Percentiles rank a stretch among this genome's conserved stretches.
Conservation (phyloP, 768 basidiomycete species). For the Gloeopeniophorella convolvens region DNA sequence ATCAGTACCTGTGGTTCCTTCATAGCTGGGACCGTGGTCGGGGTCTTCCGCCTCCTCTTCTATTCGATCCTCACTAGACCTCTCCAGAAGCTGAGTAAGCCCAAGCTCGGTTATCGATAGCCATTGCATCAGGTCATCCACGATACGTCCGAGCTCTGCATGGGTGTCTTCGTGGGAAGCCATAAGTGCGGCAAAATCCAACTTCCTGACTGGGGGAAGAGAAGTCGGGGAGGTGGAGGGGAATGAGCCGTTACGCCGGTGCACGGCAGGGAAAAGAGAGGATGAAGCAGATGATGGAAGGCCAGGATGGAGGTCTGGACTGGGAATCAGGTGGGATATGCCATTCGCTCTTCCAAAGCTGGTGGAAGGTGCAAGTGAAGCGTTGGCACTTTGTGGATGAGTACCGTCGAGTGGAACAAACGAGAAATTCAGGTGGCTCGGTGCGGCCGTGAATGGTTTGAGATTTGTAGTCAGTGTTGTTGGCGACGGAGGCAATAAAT, state of each 20-base stretch:
- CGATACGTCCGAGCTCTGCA: slow-evolving; percentile 60
- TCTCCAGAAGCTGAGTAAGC: slow-evolving; percentile 58
- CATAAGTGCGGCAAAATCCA: slow-evolving; percentile 60
- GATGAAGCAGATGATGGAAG: slow-evolving; percentile 14
- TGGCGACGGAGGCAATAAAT: slow-evolving; percentile 72
- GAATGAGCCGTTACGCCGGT: slow-evolving; percentile 21
- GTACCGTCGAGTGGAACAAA: slow-evolving; percentile 24
- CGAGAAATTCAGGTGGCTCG: slow-evolving; percentile 30
- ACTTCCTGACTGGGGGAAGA: slow-evolving; percentile 44
- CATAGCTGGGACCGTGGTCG: neutral
- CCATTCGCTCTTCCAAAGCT: neutral
- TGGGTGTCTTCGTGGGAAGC: slow-evolving; percentile 54
- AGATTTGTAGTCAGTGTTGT: slow-evolving; percentile 36
- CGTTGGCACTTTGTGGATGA: slow-evolving; percentile 1
- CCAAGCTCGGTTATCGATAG: slow-evolving; percentile 68
- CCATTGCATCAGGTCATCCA: slow-evolving; percentile 75
- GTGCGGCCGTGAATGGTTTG: slow-evolving; percentile 34
- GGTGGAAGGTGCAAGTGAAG: neutral
- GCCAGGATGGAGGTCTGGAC: slow-evolving; percentile 4
- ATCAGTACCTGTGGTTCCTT: neutral
- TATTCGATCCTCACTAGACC: slow-evolving; percentile 44
- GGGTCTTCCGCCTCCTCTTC: slow-evolving; percentile 56
- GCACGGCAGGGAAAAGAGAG: slow-evolving; percentile 21
- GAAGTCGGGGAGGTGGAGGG: slow-evolving; percentile 17
- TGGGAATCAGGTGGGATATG: slow-evolving; percentile 1